Evolutionary conservation across 2,329 filamentous ascomycete genomes (phyloP), one percentile per base, ranked within the genome.

Genomic region (Colletotrichum sp.): DNA sequence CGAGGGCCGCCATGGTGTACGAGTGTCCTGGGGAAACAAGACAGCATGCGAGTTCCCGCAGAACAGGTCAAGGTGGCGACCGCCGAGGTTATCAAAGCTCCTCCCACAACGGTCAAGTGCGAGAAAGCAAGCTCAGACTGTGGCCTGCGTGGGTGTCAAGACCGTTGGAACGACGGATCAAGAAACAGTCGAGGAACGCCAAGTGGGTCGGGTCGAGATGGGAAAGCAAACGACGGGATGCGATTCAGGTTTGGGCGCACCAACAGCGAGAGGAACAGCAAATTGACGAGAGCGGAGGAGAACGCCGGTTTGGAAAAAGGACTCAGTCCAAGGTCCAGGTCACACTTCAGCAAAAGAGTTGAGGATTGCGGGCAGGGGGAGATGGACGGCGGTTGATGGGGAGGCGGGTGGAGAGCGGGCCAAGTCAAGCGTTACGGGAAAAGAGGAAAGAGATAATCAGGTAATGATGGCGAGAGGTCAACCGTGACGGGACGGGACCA

Each of bases 401-500:
- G 22, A 43, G 64, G 58, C 64, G 22, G 48, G 73, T 75, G 73
- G 73, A 73, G 73, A 73, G 73, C 36, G 72, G 71, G 64, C 27
- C 43, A 52, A 52, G 39, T 39, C 32, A 39, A 27, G 34, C 36
- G 64, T 68, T 34, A 72, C 36, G 70, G 70, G 73, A 39, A 68
- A 73, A 75, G 73, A 75, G 73, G 71, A 75, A 75, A 75, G 73
- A 75, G 73, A 67, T 73, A 75, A 72, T 55, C 39, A 73, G 66
- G 65, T 9, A 62, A 25, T 30, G 30, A 52, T 36, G 58, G 48
- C 56, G 58, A 68, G 64, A 72, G 64, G 60, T 52, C 58, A 39
- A 52, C 55, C 30, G 34, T 27, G 39, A 67, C 28, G 28, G 28
- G 39, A 71, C 28, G 30, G 52, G 56, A 64, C 13, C n/a, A 34